These are phyloP conservation scores for Phycomyces blakesleeanus DNA, from an alignment of 192 early-diverging fungal genomes.

Conservation along the genomic window DNA sequence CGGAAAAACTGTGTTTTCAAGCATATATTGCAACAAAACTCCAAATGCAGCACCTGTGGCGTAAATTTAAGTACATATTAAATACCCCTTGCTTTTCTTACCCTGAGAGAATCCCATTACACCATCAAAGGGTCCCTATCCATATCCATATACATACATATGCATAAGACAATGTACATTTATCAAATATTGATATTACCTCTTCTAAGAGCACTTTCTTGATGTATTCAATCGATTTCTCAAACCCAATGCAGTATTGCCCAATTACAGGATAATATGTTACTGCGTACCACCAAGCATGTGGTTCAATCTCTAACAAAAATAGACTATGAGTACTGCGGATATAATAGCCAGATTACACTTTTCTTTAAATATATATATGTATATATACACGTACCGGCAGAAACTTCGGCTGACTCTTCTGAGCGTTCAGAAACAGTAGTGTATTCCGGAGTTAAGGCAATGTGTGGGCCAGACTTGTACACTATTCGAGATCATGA, in stretches of 20 bases:
- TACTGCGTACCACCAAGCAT: constrained; percentile 17
- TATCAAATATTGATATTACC: constrained; percentile 11
- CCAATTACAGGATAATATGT: constrained; percentile 9
- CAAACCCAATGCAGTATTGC: constrained; percentile 37
- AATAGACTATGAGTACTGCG: too few species aligned
- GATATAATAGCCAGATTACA: too few species aligned
- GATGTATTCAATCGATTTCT: constrained; percentile 35
- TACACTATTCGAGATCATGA: constrained; percentile 31
- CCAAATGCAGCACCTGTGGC: constrained; percentile 39
- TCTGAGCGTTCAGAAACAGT: constrained; percentile 37
- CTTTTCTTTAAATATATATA: too few species aligned
- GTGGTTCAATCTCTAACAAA: constrained; percentile 2
- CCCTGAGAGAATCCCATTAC: constrained; percentile 49
- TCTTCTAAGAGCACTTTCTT: constrained; percentile 38
- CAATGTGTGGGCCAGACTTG: constrained; percentile 42
- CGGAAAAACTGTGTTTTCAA: constrained; percentile 21
- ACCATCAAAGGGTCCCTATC: constrained; percentile 50
- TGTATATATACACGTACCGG: constrained; percentile 22
- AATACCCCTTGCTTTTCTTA: background rate
- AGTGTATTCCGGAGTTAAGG: constrained; percentile 30
- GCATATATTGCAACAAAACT: constrained; percentile 32
- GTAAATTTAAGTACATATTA: background rate
- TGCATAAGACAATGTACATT: too few species aligned
- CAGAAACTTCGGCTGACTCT: constrained; percentile 29
- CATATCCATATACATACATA: too few species aligned